These are phyloP conservation scores for Trifolium fragiferum DNA, from an alignment of 306 rosid species.

Conservation along the genomic window DNA sequence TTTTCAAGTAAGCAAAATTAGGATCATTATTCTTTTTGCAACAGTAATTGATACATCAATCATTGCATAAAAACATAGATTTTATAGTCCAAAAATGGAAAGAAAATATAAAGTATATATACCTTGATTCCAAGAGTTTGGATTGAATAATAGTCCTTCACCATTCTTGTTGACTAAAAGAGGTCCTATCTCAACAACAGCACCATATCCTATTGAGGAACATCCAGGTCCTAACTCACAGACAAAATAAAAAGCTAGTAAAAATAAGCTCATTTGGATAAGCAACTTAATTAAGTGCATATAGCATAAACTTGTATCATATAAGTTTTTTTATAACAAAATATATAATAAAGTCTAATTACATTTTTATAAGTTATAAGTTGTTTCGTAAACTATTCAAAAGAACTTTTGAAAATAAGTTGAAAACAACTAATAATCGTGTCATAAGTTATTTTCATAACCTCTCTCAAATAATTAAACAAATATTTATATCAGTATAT, in stretches of 20 bases:
- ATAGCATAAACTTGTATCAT: too few relatives aligned
- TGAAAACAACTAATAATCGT: not conserved
- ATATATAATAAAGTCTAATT: too few relatives aligned
- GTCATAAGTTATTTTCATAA: too few relatives aligned
- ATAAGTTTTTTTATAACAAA: too few relatives aligned
- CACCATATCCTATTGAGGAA: conserved; percentile 67
- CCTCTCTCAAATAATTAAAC: not conserved
- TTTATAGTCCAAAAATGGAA: conserved; percentile 2
- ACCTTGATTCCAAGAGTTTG: conserved; percentile 64
- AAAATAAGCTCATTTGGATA: too few relatives aligned
- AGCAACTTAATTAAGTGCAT: too few relatives aligned
- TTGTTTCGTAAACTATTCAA: too few relatives aligned
- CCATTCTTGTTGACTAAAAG: conserved; percentile 53
- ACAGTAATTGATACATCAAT: conserved; percentile 15
- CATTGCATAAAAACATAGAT: not conserved
- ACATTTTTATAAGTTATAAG: too few relatives aligned
- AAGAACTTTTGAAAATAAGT: not conserved
- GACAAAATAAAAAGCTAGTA: conserved; percentile 1
- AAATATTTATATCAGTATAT: not conserved
- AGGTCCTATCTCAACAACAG: conserved; percentile 62
- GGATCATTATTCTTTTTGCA: not conserved
- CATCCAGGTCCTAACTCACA: conserved; percentile 61
- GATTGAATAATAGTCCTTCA: conserved; percentile 51
- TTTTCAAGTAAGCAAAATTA: conserved; percentile 22
- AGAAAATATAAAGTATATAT: not conserved